Conservation (phyloP, 2,329 filamentous ascomycete genomes). For the Penicillium sp. region DNA sequence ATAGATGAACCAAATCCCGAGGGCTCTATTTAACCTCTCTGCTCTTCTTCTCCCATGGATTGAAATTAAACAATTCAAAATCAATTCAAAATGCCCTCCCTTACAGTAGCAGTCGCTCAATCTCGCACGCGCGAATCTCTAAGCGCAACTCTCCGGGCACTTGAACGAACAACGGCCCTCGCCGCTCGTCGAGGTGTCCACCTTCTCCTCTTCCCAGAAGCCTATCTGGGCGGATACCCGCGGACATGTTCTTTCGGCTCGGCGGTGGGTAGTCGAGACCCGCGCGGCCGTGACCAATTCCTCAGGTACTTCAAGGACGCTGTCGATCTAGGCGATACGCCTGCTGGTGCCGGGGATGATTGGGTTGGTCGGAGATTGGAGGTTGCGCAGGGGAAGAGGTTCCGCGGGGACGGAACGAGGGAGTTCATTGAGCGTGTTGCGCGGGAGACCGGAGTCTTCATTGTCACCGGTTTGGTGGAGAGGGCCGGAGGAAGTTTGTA, state of each 20-base stretch:
- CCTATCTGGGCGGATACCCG: slow-evolving; percentile 89
- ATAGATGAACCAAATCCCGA: not conserved
- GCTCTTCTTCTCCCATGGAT: not conserved
- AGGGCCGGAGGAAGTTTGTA: slow-evolving; percentile 77
- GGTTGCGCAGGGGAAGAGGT: not conserved
- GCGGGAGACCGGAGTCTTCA: slow-evolving; percentile 56
- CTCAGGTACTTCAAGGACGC: slow-evolving; percentile 56
- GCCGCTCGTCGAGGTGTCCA: slow-evolving; percentile 62
- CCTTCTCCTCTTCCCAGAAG: slow-evolving; percentile 84
- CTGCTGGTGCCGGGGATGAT: not conserved
- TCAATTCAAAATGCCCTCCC: not conserved
- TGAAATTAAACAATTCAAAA: not conserved
- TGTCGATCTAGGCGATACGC: slow-evolving; percentile 1
- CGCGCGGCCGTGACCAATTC: slow-evolving; percentile 77
- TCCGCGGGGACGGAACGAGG: not conserved
- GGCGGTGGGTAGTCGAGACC: slow-evolving; percentile 66
- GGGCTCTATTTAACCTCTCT: too few species aligned
- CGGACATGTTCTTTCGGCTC: slow-evolving; percentile 77
- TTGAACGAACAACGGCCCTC: slow-evolving; percentile 61
- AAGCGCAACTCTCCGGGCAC: slow-evolving; percentile 55
- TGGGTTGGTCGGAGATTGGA: not conserved
- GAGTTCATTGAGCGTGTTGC: slow-evolving; percentile 1
- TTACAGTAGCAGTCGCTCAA: slow-evolving; percentile 3
- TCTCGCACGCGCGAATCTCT: not conserved
- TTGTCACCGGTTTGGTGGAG: slow-evolving; percentile 80